Base-by-base conservation (phyloP, 1,139 yeast genomes). In the Suhomyces anneliseae region DNA sequence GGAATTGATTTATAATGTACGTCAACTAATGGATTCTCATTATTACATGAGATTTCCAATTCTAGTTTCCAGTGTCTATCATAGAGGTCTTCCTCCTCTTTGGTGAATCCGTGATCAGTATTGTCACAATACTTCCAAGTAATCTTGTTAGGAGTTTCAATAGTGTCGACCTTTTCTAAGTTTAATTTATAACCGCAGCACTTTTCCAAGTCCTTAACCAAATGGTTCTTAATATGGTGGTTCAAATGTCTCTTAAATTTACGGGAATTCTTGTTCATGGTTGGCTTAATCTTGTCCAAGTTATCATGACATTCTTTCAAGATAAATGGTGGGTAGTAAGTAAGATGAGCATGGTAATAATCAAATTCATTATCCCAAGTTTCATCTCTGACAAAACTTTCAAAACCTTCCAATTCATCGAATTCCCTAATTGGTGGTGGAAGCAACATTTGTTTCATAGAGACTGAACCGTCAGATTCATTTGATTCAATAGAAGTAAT, bases 311-410 rank as follows among this genome's bases (percentile, higher is more conserved):
- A 78, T 55, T 81, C 86, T 55, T 79, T 78, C 65, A 85, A 58
- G 42, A 86, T 80, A 60, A 86, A 86, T 43, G 92, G 92, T 27
- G 93, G 93, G 58, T 81, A 76, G 65, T 86, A 86, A 44, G 73
- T 73, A 53, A 85, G 71, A 55, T 79, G 83, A 43, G 88, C 88
- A 62, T 84, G 87, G 57, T 83, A 72, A 59, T 82, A 79, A 60
- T 82, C 87, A 60, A 78, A 83, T 50, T 85, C 90, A 50, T 85
- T 83, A 63, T 85, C 92, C 80, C 88, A 85, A 10, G 87, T 81
- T 61, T 84, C 90, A 59, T 84, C 89, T 59, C 83, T 76, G 50
- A 86, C 72, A 63, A 73, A 86, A 41, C 76, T 75, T 62, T 84
- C 89, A 60, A 86, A 85, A 19, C 81, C 74, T 14, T 72, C 74